A percentile compares a stretch with the other conserved stretches of the same genome.
Conservation (phyloP, 257 asterid genomes). For the Mentha longifolia region DNA sequence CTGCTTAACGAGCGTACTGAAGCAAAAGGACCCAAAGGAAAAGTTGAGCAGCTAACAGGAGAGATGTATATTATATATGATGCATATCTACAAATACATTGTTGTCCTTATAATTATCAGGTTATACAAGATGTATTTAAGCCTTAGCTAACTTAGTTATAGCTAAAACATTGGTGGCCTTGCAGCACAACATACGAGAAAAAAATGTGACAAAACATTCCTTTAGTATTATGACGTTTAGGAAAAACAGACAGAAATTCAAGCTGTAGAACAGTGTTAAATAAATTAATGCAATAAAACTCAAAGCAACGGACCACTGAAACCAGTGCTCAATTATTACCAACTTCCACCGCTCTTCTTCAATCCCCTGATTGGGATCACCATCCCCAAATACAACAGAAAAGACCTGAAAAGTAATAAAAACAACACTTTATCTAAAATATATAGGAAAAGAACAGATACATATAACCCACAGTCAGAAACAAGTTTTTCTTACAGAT, state of each 20-base stretch:
- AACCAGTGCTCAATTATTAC: constrained; percentile 86
- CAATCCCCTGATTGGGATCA: constrained; percentile 99
- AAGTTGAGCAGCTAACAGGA: constrained; percentile 22
- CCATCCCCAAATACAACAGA: constrained; percentile 99
- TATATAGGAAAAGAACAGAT: constrained; percentile 27
- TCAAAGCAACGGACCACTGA: constrained; percentile 79
- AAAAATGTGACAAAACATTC: constrained; percentile 10
- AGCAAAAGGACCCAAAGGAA: constrained; percentile 22
- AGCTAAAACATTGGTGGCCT: constrained; percentile 11
- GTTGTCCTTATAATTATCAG: too few species aligned
- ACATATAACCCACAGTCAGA: constrained; percentile 16
- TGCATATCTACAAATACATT: too few species aligned
- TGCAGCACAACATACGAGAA: constrained; percentile 11
- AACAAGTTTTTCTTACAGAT: constrained; percentile 60
- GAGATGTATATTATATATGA: too few species aligned
- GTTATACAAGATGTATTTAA: too few species aligned
- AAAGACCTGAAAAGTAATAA: constrained; percentile 68
- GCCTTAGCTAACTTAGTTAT: too few species aligned
- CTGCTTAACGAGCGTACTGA: constrained; percentile 23
- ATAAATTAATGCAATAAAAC: constrained; percentile 36
- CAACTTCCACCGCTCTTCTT: constrained; percentile 99
- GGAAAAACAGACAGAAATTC: constrained; percentile 12
- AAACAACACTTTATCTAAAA: constrained; percentile 33
- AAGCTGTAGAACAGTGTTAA: constrained; percentile 29
- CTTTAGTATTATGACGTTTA: constrained; percentile 9